Evolutionary conservation across 768 basidiomycete species (phyloP).

Genomic region (Suillus fuscotomentosus): DNA sequence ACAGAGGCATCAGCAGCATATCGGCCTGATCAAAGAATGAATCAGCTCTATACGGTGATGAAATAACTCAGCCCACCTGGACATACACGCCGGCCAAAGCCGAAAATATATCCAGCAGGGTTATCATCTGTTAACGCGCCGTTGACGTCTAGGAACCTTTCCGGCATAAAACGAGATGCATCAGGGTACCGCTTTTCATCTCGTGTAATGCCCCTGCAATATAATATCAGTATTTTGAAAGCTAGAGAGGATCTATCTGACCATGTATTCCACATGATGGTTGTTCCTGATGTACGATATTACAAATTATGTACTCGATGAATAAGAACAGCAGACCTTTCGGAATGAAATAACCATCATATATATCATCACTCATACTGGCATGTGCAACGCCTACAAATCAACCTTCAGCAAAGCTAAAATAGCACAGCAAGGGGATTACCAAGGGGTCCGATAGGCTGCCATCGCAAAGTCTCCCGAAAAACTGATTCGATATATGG

Average conservation of each 20-base stretch:
- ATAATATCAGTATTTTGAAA: background rate
- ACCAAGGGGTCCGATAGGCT: background rate
- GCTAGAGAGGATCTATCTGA: background rate
- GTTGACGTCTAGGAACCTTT: constrained; percentile 11
- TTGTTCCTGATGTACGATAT: background rate
- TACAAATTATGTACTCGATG: background rate
- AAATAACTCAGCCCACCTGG: background rate
- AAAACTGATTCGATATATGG: background rate
- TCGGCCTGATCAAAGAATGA: background rate
- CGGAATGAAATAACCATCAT: constrained; percentile 33
- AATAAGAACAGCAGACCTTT: constrained; percentile 13
- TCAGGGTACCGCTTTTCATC: constrained; percentile 9
- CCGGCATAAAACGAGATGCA: constrained; percentile 12
- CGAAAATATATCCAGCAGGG: constrained; percentile 4
- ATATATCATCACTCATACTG: constrained; percentile 32
- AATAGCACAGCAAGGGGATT: too few species aligned
- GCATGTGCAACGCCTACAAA: background rate
- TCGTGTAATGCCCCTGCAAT: constrained; percentile 6
- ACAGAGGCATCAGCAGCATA: background rate
- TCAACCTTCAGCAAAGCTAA: background rate
- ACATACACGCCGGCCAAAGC: constrained; percentile 14
- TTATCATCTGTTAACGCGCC: constrained; percentile 8
- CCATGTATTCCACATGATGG: background rate
- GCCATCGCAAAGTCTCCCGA: constrained; percentile 1
- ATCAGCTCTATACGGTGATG: too few species aligned